Conservation (phyloP, 371 early-diverging fungal species). For the Smittium culicis region DNA sequence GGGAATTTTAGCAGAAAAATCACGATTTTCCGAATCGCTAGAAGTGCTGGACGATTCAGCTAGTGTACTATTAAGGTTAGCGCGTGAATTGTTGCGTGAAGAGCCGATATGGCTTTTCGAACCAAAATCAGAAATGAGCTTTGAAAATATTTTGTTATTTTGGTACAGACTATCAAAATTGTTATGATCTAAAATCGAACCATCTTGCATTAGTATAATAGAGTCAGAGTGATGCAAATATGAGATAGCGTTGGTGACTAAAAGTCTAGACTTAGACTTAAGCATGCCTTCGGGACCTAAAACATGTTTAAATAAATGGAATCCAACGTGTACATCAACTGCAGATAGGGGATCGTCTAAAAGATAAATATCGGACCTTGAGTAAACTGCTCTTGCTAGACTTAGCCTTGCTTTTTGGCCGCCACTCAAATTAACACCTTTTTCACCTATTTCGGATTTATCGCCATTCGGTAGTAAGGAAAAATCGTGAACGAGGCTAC, state of each 20-base stretch:
- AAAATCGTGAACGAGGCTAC: conserved; percentile 42
- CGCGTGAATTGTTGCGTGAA: neutral
- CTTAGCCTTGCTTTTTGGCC: conserved; percentile 47
- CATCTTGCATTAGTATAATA: conserved; percentile 58
- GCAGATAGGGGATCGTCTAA: conserved; percentile 74
- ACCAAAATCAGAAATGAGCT: conserved; percentile 28
- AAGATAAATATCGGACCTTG: conserved; percentile 64
- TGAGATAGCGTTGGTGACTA: conserved; percentile 81
- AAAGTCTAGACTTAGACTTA: conserved; percentile 55
- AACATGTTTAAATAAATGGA: conserved; percentile 65
- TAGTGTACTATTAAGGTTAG: neutral
- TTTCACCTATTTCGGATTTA: conserved; percentile 40
- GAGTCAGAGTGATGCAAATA: conserved; percentile 49
- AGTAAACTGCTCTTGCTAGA: conserved; percentile 62
- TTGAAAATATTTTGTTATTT: conserved; percentile 44
- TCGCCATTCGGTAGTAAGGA: conserved; percentile 46
- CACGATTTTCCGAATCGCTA: neutral
- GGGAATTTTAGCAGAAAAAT: neutral
- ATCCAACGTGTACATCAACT: conserved; percentile 84
- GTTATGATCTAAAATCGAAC: conserved; percentile 53
- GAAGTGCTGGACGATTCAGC: neutral
- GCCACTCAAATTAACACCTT: conserved; percentile 43
- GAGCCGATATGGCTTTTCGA: neutral
- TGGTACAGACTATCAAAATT: conserved; percentile 36
- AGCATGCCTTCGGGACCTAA: conserved; percentile 71